These are phyloP conservation scores for Prunus fruticosa DNA, from an alignment of 306 rosid species.

Conservation along the genomic window DNA sequence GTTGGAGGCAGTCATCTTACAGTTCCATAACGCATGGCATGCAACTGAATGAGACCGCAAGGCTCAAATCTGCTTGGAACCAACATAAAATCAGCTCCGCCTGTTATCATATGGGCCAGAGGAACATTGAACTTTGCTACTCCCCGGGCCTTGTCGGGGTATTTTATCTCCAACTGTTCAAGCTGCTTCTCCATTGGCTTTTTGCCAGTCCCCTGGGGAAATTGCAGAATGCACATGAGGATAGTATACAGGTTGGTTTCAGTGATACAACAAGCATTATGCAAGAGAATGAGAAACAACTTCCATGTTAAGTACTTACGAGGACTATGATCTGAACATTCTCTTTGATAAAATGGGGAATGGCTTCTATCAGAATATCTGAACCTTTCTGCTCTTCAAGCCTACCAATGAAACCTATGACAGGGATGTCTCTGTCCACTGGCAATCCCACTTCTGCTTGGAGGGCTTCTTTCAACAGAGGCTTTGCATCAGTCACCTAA, in stretches of 20 bases:
- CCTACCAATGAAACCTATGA: slow-evolving; percentile 73
- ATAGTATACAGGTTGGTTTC: slow-evolving; percentile 11
- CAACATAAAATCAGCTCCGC: slow-evolving; percentile 70
- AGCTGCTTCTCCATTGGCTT: slow-evolving; percentile 77
- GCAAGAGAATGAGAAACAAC: neutral
- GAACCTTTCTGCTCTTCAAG: slow-evolving; percentile 97
- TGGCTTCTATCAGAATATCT: slow-evolving; percentile 75
- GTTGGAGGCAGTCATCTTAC: slow-evolving; percentile 27
- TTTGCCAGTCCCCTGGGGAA: slow-evolving; percentile 75
- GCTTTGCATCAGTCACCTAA: slow-evolving; percentile 63
- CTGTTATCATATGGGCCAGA: slow-evolving; percentile 74
- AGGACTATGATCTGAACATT: slow-evolving; percentile 71
- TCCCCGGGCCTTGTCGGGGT: slow-evolving; percentile 73
- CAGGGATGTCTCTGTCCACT: slow-evolving; percentile 58
- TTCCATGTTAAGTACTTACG: slow-evolving; percentile 34
- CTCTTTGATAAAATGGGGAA: slow-evolving; percentile 61
- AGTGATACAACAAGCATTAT: neutral
- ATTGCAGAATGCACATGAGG: slow-evolving; percentile 17
- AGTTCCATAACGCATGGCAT: slow-evolving; percentile 85
- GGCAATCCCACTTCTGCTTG: slow-evolving; percentile 92
- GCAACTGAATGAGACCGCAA: slow-evolving; percentile 82
- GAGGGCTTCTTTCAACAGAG: slow-evolving; percentile 69
- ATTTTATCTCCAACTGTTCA: slow-evolving; percentile 47
- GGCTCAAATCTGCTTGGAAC: slow-evolving; percentile 87
- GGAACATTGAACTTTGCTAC: slow-evolving; percentile 78